A percentile compares a stretch with the other conserved stretches of the same genome.
Conservation (phyloP, 2,329 filamentous ascomycete species). For the Penicillium italicum region DNA sequence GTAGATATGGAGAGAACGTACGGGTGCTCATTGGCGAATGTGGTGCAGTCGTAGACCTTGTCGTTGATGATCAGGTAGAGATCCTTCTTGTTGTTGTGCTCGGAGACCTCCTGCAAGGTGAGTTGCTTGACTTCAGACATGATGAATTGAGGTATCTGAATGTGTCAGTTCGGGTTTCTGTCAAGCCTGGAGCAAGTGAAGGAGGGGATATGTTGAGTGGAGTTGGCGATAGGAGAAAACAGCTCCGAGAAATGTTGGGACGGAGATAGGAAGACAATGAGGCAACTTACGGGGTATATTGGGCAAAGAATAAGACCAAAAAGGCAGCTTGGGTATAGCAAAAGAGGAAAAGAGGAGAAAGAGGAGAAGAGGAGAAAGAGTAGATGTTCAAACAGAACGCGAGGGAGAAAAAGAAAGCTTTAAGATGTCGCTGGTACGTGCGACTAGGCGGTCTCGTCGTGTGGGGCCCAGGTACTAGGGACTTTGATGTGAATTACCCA, state of each 20-base stretch:
- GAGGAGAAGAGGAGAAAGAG: slow-evolving; percentile 5
- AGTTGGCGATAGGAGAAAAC: slow-evolving; percentile 5
- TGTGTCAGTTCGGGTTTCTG: not conserved
- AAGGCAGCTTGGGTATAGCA: not conserved
- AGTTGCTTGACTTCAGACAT: slow-evolving; percentile 59
- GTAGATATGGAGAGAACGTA: slow-evolving; percentile 45
- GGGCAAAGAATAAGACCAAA: not conserved
- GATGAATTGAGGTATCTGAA: slow-evolving; percentile 22
- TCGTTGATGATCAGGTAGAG: slow-evolving; percentile 89
- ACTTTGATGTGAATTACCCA: slow-evolving; percentile 12
- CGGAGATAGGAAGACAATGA: not conserved
- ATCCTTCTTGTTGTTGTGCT: slow-evolving; percentile 90
- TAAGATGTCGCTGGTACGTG: slow-evolving; percentile 9
- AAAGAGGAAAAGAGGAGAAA: not conserved
- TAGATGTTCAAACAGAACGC: no score
- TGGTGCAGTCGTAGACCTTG: slow-evolving; percentile 86
- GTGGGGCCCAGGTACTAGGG: slow-evolving; percentile 12
- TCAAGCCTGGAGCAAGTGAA: not conserved
- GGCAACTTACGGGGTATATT: not conserved
- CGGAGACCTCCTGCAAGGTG: slow-evolving; percentile 76
- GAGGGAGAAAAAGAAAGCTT: slow-evolving; percentile 11
- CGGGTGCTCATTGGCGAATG: slow-evolving; percentile 97
- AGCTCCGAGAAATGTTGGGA: not conserved
- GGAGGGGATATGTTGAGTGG: slow-evolving; percentile 5
- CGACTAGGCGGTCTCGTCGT: slow-evolving; percentile 12